These are phyloP conservation scores for Hanseniaspora vineae DNA, from an alignment of 805 yeast genomes.

Conservation along the genomic window DNA sequence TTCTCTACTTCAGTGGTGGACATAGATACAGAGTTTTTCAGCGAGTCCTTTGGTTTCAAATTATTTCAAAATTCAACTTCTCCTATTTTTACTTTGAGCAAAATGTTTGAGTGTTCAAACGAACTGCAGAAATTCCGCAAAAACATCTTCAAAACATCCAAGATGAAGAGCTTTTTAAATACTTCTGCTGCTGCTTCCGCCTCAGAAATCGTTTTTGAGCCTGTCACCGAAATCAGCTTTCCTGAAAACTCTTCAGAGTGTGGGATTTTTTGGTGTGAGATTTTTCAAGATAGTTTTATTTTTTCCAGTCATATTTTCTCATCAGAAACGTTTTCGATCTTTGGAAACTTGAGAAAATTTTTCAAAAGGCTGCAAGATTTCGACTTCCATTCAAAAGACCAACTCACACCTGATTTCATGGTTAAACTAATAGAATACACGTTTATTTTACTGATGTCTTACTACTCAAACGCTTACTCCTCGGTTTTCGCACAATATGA, in stretches of 20 bases:
- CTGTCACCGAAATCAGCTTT: background rate
- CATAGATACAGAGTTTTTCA: background rate
- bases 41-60: background rate
- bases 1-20: background rate
- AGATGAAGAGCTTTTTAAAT: background rate
- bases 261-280: background rate
- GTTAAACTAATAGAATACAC: background rate
- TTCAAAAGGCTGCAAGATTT: background rate
- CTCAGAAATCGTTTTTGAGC: background rate
- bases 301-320: background rate
- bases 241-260: background rate
- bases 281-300: background rate
- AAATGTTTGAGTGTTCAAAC: background rate
- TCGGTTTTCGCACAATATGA: background rate
- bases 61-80: background rate
- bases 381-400: background rate
- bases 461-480: background rate
- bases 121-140: background rate
- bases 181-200: background rate
- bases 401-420: background rate
- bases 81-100: background rate
- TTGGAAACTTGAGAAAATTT: background rate
- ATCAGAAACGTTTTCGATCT: background rate
- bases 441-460: background rate
- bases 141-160: background rate